phyloP scores from a whole-genome alignment of 2,329 filamentous ascomycete genomes.

The Claviceps humidiphila region DNA sequence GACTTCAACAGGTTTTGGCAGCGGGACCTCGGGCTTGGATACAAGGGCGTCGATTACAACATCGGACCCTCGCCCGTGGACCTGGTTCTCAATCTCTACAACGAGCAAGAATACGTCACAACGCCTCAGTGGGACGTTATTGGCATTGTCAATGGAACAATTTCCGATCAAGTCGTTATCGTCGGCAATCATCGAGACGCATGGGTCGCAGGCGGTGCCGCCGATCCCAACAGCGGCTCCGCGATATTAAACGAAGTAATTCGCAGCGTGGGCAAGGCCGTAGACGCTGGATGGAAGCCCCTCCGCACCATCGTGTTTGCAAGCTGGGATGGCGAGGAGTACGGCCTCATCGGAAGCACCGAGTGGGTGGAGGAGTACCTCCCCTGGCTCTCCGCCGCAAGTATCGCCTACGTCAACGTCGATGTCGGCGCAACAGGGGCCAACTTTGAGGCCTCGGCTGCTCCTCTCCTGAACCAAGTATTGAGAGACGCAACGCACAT shows the following conservation, averaged over 20 bases:
- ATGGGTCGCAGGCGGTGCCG: slow-evolving; percentile 76
- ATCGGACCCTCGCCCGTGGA: slow-evolving; percentile 68
- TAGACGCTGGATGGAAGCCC: slow-evolving; percentile 46
- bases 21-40: slow-evolving; percentile 55
- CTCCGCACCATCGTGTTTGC: slow-evolving; percentile 84
- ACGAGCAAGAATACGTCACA: slow-evolving; percentile 69
- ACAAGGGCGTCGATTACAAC: slow-evolving; percentile 75
- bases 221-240: slow-evolving; percentile 71
- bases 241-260: slow-evolving; percentile 69
- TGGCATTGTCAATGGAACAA: slow-evolving; percentile 77
- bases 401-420: slow-evolving; percentile 75
- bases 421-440: slow-evolving; percentile 60
- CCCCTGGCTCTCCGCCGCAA: slow-evolving; percentile 61
- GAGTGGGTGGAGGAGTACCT: slow-evolving; percentile 90
- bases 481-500: slow-evolving; percentile 52
- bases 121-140: slow-evolving; percentile 87
- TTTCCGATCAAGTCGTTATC: slow-evolving; percentile 73
- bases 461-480: slow-evolving; percentile 62
- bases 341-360: slow-evolving; percentile 72
- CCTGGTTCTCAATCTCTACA: slow-evolving; percentile 58
- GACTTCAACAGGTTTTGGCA: slow-evolving; percentile 63
- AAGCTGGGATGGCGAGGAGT: slow-evolving; percentile 73
- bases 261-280: slow-evolving; percentile 57
- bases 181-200: slow-evolving; percentile 89
- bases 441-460: slow-evolving; percentile 50